Evolutionary conservation across 768 basidiomycete genomes (phyloP), one percentile per base, ranked within the genome.

Genomic region (Pleurotus ostreatus): DNA sequence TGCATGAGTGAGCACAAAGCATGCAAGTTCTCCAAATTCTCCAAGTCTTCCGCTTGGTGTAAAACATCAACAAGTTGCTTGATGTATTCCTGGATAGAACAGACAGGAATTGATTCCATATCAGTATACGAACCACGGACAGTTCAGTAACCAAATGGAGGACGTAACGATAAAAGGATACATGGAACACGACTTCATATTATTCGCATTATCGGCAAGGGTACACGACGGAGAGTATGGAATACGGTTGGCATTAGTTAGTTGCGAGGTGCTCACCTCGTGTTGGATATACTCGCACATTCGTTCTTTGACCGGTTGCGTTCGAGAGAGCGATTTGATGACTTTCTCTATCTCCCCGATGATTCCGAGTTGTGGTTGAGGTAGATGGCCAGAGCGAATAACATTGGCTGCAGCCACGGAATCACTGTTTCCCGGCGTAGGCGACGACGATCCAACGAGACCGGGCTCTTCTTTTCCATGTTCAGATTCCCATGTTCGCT

Each of bases 1-100:
- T 97, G 94, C 87, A 95, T 94, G 59, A 97, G 80, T 62, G 84
- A 85, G 73, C 92, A 97, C 43, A 98, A 70, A 3, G 91, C 86
- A 74, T 98, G 96, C 55, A 99, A 72, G 65, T 94, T 93, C 56
- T 90, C 85, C 60, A 98, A 69, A 64, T 83, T 90, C 73, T 99
- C 95, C 65, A 95, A 74, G 66, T 98, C 95, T 74, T 98, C 96
- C 37, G 96, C 94, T 61, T 85, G 84, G 58, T 85, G 78, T 71
- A 97, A 81, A 46, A 97, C 87, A 55, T 86, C 82, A 65, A 94
- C 88, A 62, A 98, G 76, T 39, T 84, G 78, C 67, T 89, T 89
- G 74, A 98, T 84, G 71, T 95, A 98, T 65, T 90, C 86, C 90
- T 95, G 64, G 58, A 62, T 57, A 60, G 53, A 63, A 62, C 57